Conservation (phyloP, 2,329 filamentous ascomycete species). For the Neocucurbitaria cava region DNA sequence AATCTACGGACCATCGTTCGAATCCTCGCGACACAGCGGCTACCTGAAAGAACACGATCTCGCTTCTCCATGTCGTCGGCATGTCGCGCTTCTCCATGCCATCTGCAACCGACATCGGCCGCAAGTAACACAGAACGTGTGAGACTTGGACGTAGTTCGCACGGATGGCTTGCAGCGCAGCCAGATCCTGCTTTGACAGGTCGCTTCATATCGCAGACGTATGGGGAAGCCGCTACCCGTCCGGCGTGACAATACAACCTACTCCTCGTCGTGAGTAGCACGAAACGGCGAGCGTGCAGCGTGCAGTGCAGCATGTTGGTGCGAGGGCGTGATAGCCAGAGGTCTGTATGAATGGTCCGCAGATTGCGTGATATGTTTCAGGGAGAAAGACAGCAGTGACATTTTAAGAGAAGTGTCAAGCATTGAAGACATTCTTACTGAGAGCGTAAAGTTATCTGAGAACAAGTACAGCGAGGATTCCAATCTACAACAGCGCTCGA, state of each 20-base stretch:
- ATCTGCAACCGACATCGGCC: conserved; percentile 6
- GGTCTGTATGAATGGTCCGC: neutral
- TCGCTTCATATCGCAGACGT: conserved; percentile 12
- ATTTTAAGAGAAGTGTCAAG: too few relatives aligned
- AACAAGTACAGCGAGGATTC: neutral
- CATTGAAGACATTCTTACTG: conserved; percentile 2
- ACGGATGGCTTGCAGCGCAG: conserved; percentile 5
- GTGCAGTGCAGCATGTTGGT: conserved; percentile 2
- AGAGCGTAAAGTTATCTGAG: conserved; percentile 5
- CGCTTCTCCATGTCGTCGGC: neutral
- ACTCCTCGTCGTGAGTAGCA: conserved; percentile 19
- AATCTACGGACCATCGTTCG: neutral
- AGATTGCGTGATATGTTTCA: neutral
- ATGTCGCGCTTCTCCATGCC: conserved; percentile 3
- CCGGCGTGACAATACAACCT: conserved; percentile 15
- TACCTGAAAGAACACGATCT: neutral
- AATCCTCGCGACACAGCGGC: neutral
- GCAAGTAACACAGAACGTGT: conserved; percentile 13
- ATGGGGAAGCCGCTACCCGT: conserved; percentile 30
- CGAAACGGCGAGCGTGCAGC: conserved; percentile 20
- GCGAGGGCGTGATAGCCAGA: conserved; percentile 2
- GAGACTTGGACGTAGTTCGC: conserved; percentile 10
- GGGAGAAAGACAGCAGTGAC: neutral
- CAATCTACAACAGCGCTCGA: neutral
- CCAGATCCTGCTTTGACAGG: conserved; percentile 25